These are phyloP conservation scores for Porogramme epimiltina DNA, from an alignment of 1,284 basidiomycete species.

Conservation along the genomic window DNA sequence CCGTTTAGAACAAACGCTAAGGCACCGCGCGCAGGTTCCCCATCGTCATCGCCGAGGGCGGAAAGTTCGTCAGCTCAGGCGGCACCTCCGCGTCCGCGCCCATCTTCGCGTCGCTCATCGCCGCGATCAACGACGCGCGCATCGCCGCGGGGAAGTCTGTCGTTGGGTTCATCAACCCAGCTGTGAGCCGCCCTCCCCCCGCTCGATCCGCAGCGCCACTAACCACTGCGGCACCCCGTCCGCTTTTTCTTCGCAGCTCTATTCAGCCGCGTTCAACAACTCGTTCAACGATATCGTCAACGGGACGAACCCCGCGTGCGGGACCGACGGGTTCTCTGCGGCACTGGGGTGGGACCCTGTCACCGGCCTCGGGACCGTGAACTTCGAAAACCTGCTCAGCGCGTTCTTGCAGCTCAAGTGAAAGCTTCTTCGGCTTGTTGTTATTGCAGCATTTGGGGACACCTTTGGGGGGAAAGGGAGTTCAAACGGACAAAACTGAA, in stretches of 20 bases:
- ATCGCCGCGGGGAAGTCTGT: conserved; percentile 41
- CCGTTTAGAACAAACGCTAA: not conserved
- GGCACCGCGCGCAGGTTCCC: conserved; percentile 31
- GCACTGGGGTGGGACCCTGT: conserved; percentile 40
- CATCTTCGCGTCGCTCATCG: conserved; percentile 49
- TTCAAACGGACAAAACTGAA: no score
- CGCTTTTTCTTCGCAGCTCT: conserved; percentile 29
- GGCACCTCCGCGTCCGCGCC: conserved; percentile 24
- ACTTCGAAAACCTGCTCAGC: conserved; percentile 20
- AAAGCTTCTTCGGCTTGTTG: conserved; percentile 1
- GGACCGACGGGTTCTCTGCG: conserved; percentile 25
- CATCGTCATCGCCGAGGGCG: conserved; percentile 32
- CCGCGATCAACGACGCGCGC: conserved; percentile 63
- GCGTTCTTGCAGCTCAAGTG: conserved; percentile 13
- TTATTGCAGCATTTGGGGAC: no score
- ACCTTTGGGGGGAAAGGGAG: no score
- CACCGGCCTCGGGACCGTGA: conserved; percentile 33
- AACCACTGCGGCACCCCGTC: no score
- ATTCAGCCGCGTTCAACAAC: conserved; percentile 24
- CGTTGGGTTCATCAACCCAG: conserved; percentile 62
- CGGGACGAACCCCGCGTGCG: conserved; percentile 29
- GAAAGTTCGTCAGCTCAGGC: conserved; percentile 24
- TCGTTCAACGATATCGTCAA: conserved; percentile 46
- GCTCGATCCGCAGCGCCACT: no score
- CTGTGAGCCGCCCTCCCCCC: conserved; percentile 6